Evolutionary conservation across 345 rosid genomes (phyloP).

Genomic region (Brassica carinata): DNA sequence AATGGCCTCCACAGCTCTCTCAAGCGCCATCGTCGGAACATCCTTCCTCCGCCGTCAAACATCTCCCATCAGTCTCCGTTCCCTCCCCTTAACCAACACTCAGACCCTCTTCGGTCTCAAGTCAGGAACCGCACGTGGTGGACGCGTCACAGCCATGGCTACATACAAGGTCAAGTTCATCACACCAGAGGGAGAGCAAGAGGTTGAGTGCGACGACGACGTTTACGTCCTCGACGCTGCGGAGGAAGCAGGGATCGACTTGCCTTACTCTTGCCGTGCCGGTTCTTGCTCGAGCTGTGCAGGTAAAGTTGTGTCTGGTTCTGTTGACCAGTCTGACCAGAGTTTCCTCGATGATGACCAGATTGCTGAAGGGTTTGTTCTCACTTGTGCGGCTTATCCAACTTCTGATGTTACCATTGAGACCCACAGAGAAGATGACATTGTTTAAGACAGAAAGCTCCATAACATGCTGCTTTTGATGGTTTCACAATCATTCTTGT

Average conservation of each 20-base stretch:
- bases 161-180: slow-evolving; percentile 71
- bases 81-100: slow-evolving; percentile 49
- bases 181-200: slow-evolving; percentile 66
- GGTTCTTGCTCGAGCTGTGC: slow-evolving; percentile 95
- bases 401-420: slow-evolving; percentile 56
- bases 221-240: slow-evolving; percentile 69
- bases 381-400: slow-evolving; percentile 83
- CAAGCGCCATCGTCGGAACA: slow-evolving; percentile 64
- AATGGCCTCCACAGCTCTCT: slow-evolving; percentile 64
- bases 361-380: slow-evolving; percentile 64
- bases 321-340: slow-evolving; percentile 75
- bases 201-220: slow-evolving; percentile 58
- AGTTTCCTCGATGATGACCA: slow-evolving; percentile 89
- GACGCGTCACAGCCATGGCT: slow-evolving; percentile 65
- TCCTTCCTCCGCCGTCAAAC: slow-evolving; percentile 58
- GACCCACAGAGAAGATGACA: slow-evolving; percentile 91
- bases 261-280: slow-evolving; percentile 97
- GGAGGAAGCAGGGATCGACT: slow-evolving; percentile 72
- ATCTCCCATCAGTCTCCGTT: slow-evolving; percentile 45
- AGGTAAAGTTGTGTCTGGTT: slow-evolving; percentile 56
- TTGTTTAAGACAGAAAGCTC: slow-evolving; percentile 32
- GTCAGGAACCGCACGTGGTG: slow-evolving; percentile 46
- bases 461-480: neutral
- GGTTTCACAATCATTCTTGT: neutral
- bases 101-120: slow-evolving; percentile 65